These are phyloP conservation scores for Vanrija sp. DNA, from an alignment of 1,284 basidiomycete species.

Conservation along the genomic window DNA sequence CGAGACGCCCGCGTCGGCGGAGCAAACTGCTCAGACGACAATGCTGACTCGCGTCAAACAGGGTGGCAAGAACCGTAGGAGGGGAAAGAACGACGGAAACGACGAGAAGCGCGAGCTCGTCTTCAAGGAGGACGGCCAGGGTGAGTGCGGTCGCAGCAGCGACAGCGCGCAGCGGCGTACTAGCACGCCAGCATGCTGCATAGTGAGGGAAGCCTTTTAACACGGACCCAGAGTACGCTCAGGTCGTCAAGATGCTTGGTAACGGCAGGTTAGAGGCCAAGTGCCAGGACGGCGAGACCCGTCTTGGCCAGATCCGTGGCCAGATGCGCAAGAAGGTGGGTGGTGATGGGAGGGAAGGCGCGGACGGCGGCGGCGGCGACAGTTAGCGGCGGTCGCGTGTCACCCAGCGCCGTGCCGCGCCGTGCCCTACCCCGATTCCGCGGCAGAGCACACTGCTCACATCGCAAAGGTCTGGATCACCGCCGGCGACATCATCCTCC, in stretches of 20 bases:
- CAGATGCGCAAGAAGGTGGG: constrained; percentile 98
- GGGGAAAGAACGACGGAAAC: constrained; percentile 99
- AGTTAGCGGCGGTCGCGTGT: background rate
- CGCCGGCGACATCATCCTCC: constrained; percentile 93
- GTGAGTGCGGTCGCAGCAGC: constrained; percentile 41
- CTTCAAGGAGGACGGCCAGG: constrained; percentile 97
- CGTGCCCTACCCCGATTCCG: background rate
- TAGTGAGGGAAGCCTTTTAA: background rate
- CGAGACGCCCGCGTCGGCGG: background rate
- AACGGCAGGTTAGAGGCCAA: constrained; percentile 95
- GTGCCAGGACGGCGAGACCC: constrained; percentile 98
- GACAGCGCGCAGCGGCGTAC: too few species aligned
- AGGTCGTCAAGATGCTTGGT: constrained; percentile 97
- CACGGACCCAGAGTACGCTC: constrained; percentile 76
- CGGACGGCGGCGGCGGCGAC: background rate
- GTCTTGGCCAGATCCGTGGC: constrained; percentile 95
- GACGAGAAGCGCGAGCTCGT: constrained; percentile 98
- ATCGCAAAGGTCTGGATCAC: constrained; percentile 91
- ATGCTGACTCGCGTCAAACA: constrained; percentile 41
- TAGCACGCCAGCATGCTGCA: background rate
- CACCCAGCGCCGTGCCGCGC: background rate
- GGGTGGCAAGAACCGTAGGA: constrained; percentile 98
- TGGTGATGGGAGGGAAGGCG: constrained; percentile 4
- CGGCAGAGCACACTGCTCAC: too few species aligned
- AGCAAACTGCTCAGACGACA: background rate